These are phyloP conservation scores for Colletotrichum lentis DNA, from an alignment of 2,329 filamentous ascomycete species.

Conservation along the genomic window DNA sequence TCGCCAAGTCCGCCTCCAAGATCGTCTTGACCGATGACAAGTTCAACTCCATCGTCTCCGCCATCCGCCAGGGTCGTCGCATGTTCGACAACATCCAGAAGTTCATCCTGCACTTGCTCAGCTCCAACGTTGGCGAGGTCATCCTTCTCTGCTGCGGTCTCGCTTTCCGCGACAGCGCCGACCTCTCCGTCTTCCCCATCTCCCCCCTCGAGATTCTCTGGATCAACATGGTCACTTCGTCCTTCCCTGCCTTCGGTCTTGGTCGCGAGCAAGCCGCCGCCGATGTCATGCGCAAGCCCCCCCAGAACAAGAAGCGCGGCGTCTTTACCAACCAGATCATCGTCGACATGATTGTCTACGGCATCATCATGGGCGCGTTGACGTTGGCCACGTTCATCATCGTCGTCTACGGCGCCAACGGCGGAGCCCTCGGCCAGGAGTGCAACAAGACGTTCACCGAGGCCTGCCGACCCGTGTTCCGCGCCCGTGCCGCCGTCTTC, in stretches of 20 bases:
- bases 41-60: conserved; percentile 85
- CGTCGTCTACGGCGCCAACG: conserved; percentile 64
- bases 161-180: conserved; percentile 75
- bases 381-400: conserved; percentile 73
- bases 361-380: conserved; percentile 77
- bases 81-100: conserved; percentile 93
- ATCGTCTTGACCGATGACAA: conserved; percentile 90
- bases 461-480: conserved; percentile 68
- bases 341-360: conserved; percentile 81
- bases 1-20: conserved; percentile 81
- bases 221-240: conserved; percentile 94
- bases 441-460: conserved; percentile 70
- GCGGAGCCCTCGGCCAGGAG: conserved; percentile 63
- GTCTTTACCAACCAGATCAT: conserved; percentile 83
- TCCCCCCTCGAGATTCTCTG: conserved; percentile 88
- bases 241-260: conserved; percentile 86
- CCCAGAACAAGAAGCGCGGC: conserved; percentile 72
- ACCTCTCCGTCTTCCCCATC: conserved; percentile 84
- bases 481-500: conserved; percentile 76
- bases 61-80: conserved; percentile 81
- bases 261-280: conserved; percentile 78
- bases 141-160: conserved; percentile 82
- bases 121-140: conserved; percentile 85
- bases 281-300: conserved; percentile 82
- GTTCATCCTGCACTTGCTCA: conserved; percentile 81